A percentile compares a stretch with the other conserved stretches of the same genome.
Evolutionary conservation across 2,329 filamentous ascomycete genomes (phyloP).

Genomic region (Pseudohalonectria lignicola): DNA sequence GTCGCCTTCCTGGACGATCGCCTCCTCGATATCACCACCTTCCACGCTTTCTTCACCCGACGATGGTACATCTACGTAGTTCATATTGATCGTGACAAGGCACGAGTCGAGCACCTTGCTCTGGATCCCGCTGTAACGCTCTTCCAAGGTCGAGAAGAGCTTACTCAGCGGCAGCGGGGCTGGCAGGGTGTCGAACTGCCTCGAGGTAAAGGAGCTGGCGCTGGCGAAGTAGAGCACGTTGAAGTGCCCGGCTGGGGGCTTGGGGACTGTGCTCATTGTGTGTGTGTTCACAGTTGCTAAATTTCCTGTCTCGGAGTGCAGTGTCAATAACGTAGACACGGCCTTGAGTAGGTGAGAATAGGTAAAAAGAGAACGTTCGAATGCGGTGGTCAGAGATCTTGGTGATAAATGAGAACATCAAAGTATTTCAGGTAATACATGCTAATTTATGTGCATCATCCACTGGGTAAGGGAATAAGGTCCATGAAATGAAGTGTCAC

Average conservation of each 20-base stretch:
- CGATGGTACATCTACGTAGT: constrained; percentile 62
- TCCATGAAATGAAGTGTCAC: background rate
- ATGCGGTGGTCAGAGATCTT: constrained; percentile 53
- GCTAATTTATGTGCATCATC: constrained; percentile 23
- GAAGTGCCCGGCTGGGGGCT: constrained; percentile 55
- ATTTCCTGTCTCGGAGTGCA: constrained; percentile 2
- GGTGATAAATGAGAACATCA: constrained; percentile 49
- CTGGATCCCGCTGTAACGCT: constrained; percentile 58
- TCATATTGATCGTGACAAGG: constrained; percentile 68
- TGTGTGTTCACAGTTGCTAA: too few relatives aligned
- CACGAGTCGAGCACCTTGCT: constrained; percentile 59
- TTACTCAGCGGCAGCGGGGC: constrained; percentile 53
- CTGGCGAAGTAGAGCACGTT: constrained; percentile 74
- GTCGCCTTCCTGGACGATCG: constrained; percentile 58
- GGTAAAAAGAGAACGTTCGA: constrained; percentile 7
- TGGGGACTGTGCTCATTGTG: constrained; percentile 29
- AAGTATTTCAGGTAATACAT: constrained; percentile 31
- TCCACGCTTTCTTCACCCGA: constrained; percentile 9
- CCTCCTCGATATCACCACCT: constrained; percentile 13
- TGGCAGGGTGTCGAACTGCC: constrained; percentile 51
- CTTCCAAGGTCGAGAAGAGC: constrained; percentile 59
- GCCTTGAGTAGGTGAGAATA: background rate
- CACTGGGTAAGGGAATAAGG: constrained; percentile 4
- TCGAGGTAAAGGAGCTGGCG: constrained; percentile 60
- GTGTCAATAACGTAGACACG: background rate